phyloP scores from a whole-genome alignment of 2,329 filamentous ascomycete species.

The Domatiomyces globalis region DNA sequence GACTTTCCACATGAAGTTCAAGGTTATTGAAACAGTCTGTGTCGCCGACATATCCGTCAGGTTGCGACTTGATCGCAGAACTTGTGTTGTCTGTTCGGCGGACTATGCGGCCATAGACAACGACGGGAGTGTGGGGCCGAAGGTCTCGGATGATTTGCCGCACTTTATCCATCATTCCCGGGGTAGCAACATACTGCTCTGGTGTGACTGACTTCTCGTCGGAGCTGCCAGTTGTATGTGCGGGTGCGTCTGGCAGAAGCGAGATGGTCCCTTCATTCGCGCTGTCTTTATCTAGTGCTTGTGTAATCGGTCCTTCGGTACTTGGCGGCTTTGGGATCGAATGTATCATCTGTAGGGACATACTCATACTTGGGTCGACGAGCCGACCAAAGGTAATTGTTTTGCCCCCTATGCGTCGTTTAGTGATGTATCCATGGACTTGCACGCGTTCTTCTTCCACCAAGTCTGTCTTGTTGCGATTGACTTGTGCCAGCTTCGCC shows the following conservation, averaged over 20 bases:
- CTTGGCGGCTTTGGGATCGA: neutral
- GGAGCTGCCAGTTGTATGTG: neutral
- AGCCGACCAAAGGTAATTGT: neutral
- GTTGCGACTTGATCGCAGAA: neutral
- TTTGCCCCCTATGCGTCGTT: neutral
- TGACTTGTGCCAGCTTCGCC: neutral
- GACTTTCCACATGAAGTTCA: conserved; percentile 48
- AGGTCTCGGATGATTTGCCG: neutral
- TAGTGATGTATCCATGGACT: conserved; percentile 58
- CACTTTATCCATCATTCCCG: neutral
- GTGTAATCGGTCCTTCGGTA: neutral
- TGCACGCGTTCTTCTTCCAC: conserved; percentile 31
- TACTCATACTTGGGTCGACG: conserved; percentile 1
- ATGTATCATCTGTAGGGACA: neutral
- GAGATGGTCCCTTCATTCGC: neutral
- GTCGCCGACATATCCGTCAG: conserved; percentile 2
- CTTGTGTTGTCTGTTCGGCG: neutral
- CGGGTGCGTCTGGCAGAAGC: neutral
- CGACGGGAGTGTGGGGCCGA: conserved; percentile 8
- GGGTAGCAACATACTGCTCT: neutral
- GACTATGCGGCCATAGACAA: conserved; percentile 7
- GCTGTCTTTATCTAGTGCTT: neutral
- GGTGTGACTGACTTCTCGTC: neutral
- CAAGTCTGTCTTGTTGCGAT: neutral
- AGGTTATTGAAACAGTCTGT: conserved; percentile 31